Percentiles rank a stretch among this genome's conserved stretches.
phyloP scores from a whole-genome alignment of 2,329 filamentous ascomycete genomes.

The Curvularia verruculosa region DNA sequence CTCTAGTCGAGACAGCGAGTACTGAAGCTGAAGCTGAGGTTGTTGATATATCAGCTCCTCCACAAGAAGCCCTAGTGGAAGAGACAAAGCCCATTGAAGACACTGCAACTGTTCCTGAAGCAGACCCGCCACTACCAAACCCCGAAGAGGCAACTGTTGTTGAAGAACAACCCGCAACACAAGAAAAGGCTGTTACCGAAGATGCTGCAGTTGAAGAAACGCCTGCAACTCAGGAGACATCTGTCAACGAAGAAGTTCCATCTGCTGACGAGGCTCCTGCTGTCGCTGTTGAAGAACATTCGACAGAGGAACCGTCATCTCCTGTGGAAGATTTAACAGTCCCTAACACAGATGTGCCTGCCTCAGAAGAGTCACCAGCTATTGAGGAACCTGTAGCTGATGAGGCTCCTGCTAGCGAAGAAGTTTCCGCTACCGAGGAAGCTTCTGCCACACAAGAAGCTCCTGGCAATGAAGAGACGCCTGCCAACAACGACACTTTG shows the following conservation, averaged over 20 bases:
- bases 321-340: neutral
- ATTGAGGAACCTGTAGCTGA: slow-evolving; percentile 5
- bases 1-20: neutral
- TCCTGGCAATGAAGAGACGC: neutral
- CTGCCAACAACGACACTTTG: neutral
- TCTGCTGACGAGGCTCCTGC: neutral
- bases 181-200: neutral
- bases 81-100: slow-evolving; percentile 2
- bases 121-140: neutral
- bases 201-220: slow-evolving; percentile 2
- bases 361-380: neutral
- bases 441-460: neutral
- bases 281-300: neutral
- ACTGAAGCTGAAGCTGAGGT: neutral
- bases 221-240: neutral
- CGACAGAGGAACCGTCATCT: neutral
- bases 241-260: neutral
- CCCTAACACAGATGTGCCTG: neutral
- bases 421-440: slow-evolving; percentile 3
- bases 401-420: slow-evolving; percentile 3
- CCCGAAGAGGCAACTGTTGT: neutral
- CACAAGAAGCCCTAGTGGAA: neutral
- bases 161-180: slow-evolving; percentile 1
- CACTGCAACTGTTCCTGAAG: neutral
- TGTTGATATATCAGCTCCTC: neutral